A percentile compares a stretch with the other conserved stretches of the same genome.
phyloP scores from a whole-genome alignment of 2,329 filamentous ascomycete genomes.

The Bertia moriformis region DNA sequence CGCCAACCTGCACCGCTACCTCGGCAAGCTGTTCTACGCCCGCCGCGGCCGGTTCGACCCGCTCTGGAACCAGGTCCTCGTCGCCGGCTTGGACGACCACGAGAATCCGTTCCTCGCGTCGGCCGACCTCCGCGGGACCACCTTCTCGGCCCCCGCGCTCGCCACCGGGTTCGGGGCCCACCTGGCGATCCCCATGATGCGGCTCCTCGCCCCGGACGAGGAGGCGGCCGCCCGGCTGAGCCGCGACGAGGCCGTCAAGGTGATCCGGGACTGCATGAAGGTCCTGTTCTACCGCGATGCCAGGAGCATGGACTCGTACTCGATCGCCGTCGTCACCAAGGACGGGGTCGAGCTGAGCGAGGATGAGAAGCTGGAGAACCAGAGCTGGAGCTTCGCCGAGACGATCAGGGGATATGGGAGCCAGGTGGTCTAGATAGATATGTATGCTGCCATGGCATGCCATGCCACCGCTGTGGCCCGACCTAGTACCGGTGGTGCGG shows the following conservation, averaged over 20 bases:
- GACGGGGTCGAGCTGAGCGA: conserved; percentile 76
- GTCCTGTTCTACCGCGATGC: conserved; percentile 96
- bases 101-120: conserved; percentile 77
- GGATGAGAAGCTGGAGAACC: conserved; percentile 75
- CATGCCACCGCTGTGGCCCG: too few species aligned
- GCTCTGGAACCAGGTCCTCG: conserved; percentile 88
- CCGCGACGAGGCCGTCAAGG: conserved; percentile 64
- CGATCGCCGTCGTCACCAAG: conserved; percentile 76
- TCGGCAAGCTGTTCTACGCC: conserved; percentile 89
- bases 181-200: conserved; percentile 82
- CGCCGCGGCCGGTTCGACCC: conserved; percentile 92
- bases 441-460: too few species aligned
- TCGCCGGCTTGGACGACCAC: conserved; percentile 72
- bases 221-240: conserved; percentile 56
- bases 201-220: conserved; percentile 72
- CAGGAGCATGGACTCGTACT: conserved; percentile 79
- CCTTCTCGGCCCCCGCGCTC: conserved; percentile 73
- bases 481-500: too few species aligned
- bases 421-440: too few species aligned
- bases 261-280: conserved; percentile 92
- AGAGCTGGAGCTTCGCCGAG: conserved; percentile 98
- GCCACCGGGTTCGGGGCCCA: conserved; percentile 89
- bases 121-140: conserved; percentile 83
- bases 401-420: conserved; percentile 89
- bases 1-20: conserved; percentile 89